phyloP scores from a whole-genome alignment of 2,329 filamentous ascomycete species.

The Didymella pomorum region DNA sequence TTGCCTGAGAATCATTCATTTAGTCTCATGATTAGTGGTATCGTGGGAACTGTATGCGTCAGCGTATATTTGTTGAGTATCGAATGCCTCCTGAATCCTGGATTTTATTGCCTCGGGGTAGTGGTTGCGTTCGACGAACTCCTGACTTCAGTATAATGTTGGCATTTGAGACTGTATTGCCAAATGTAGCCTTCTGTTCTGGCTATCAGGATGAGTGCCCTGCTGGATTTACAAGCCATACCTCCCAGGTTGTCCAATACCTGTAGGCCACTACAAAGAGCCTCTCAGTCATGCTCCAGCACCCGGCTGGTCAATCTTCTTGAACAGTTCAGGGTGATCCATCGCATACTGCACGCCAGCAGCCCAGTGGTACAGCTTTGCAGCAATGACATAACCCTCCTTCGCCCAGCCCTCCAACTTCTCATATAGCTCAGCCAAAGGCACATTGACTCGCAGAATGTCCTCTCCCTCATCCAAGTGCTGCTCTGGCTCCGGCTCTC shows the following conservation, averaged over 20 bases:
- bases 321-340: constrained; percentile 35
- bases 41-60: background rate
- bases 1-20: no score
- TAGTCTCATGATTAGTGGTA: background rate
- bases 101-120: background rate
- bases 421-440: constrained; percentile 34
- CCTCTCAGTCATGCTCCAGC: constrained; percentile 5
- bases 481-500: constrained; percentile 35
- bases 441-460: constrained; percentile 38
- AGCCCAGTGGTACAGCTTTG: constrained; percentile 43
- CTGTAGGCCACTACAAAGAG: background rate
- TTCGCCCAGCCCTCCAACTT: constrained; percentile 33
- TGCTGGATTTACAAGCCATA: background rate
- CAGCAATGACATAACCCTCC: constrained; percentile 39
- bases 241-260: background rate
- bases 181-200: background rate
- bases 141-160: no score
- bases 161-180: background rate
- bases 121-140: background rate
- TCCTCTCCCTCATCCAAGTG: constrained; percentile 42
- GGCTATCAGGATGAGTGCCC: background rate
- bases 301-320: constrained; percentile 17
- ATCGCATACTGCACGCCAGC: constrained; percentile 38
- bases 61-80: background rate
- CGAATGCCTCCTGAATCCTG: background rate